A percentile compares a stretch with the other conserved stretches of the same genome.
Evolutionary conservation across 768 basidiomycete species (phyloP).

Genomic region (Dictyophora rubrovolvata): DNA sequence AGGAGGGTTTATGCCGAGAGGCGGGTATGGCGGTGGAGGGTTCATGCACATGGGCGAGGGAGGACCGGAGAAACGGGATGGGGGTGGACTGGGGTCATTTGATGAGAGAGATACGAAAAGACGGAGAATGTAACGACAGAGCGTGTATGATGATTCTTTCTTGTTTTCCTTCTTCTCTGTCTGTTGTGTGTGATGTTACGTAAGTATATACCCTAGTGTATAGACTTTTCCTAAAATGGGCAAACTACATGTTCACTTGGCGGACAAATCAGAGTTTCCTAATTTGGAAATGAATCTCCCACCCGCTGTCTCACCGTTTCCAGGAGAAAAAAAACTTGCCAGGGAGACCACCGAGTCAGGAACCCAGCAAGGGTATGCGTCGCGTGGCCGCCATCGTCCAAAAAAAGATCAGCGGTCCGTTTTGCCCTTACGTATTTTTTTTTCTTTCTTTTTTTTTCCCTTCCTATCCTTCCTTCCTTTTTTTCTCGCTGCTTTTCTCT

Average conservation of each 20-base stretch:
- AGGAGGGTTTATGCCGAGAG: constrained; percentile 24
- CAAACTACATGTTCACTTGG: neutral
- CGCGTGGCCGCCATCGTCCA: neutral
- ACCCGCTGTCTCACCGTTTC: neutral
- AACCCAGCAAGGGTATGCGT: neutral
- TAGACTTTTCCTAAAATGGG: neutral
- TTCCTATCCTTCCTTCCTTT: neutral
- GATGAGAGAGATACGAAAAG: constrained; percentile 79
- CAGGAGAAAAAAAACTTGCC: neutral
- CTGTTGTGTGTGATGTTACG: neutral
- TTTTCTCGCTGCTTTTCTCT: neutral
- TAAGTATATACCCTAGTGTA: constrained; percentile 4
- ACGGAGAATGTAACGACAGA: constrained; percentile 49
- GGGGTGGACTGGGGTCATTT: constrained; percentile 57
- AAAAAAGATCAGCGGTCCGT: neutral
- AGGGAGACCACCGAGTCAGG: constrained; percentile 2
- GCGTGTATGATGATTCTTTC: neutral
- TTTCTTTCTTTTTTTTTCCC: neutral
- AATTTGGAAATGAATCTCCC: neutral
- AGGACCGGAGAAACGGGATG: constrained; percentile 24
- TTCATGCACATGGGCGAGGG: constrained; percentile 35
- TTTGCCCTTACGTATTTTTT: neutral
- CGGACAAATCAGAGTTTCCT: neutral
- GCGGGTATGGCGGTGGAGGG: constrained; percentile 20
- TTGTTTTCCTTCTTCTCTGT: neutral